Evolutionary conservation across 2,329 filamentous ascomycete species (phyloP).

Genomic region (Metarhizium humberi): DNA sequence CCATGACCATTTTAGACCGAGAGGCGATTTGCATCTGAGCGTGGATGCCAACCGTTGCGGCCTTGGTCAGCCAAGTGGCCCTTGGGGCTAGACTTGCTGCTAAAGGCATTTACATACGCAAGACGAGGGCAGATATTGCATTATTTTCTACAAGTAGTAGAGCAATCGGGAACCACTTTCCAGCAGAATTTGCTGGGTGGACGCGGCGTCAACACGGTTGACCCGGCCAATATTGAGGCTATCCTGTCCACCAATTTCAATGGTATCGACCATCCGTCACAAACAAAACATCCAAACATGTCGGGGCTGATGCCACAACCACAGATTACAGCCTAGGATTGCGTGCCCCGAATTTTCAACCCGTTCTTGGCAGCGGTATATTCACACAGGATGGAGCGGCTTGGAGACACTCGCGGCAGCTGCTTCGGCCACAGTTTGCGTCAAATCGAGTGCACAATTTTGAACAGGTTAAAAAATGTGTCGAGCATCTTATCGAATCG

Average conservation of each 20-base stretch:
- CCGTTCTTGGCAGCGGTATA: constrained; percentile 9
- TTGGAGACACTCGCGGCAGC: constrained; percentile 29
- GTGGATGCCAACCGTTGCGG: constrained; percentile 4
- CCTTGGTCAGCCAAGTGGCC: constrained; percentile 4
- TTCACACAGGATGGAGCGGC: constrained; percentile 24
- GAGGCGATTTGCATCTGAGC: constrained; percentile 1
- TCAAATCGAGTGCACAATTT: constrained; percentile 12
- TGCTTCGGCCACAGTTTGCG: constrained; percentile 16
- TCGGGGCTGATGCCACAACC: background rate
- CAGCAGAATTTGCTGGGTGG: constrained; percentile 5
- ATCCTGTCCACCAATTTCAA: constrained; percentile 39
- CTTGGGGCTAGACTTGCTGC: constrained; percentile 1
- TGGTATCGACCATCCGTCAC: background rate
- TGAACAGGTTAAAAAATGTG: constrained; percentile 12
- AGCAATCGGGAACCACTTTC: constrained; percentile 6
- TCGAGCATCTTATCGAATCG: constrained; percentile 7
- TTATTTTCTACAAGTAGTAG: constrained; percentile 3
- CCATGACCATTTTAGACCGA: background rate
- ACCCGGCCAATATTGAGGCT: constrained; percentile 40
- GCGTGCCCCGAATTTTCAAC: constrained; percentile 1
- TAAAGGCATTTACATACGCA: constrained; percentile 1
- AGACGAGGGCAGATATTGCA: constrained; percentile 1
- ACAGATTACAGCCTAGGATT: constrained; percentile 3
- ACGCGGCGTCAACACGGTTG: constrained; percentile 13
- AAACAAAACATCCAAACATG: background rate